Base-by-base conservation (phyloP, 495 filamentous ascomycete species). In the Xylaria scruposa region DNA sequence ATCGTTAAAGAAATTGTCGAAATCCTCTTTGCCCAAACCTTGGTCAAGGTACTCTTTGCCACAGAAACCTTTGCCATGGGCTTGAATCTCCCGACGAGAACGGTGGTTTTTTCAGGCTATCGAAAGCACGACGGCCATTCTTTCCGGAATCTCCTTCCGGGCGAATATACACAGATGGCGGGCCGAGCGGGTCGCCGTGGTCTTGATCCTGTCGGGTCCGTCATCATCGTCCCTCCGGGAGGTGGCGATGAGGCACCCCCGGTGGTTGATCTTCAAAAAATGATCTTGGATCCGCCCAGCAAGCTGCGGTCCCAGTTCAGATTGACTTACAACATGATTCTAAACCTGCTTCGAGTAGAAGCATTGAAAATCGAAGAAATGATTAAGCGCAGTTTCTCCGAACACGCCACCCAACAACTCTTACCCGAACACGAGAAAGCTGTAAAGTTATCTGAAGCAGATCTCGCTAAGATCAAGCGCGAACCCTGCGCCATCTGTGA, bases 1-100 rank as follows among this genome's bases (percentile, higher is more conserved):
- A 99, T 99, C 77, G 95, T 98, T 70, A 99, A 99, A 81, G 96
- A 99, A 81, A 88, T 98, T 40, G 96, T 99, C 7, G 96, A 99
- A 82, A 97, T 99, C 68, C 82, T 99, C 31, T 99, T 99, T 77
- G 96, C 96, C 0, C 93, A 91, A 78, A 96, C 95, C 0, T 79
- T 99, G 67, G 97, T 99, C 40, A 99, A 98, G 80, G 92, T 98
- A 17, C 87, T 99, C 19, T 99, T 99, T 77, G 96, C 96, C 1
- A 99, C 96, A 0, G 96, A 99, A 79, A 99, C 96, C 0, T 99
- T 99, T 81, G 96, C 96, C 38, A 99, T 99, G 96, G 96, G 96
- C 47, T 83, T 99, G 26, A 99, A 99, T 76, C 83, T 99, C 68
- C 96, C 96, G 17, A 99, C 96, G 9, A 88, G 96, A 73, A 99